Percentiles rank a stretch among this genome's conserved stretches.
Conservation (phyloP, 441 rosid species). For the Populus trichocarpa region DNA sequence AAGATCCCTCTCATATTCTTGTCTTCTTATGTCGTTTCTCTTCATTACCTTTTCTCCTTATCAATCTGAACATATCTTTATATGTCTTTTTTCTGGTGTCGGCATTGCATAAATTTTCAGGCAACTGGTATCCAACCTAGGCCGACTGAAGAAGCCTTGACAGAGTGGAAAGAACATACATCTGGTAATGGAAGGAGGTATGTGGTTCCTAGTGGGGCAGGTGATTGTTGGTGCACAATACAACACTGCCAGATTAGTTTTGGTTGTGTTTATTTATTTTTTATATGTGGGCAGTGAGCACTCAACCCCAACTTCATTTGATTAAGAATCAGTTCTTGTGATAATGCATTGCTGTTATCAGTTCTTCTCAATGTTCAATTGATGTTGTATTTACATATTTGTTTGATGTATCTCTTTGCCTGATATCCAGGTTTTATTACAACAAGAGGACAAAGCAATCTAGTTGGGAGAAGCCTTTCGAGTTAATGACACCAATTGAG, state of each 20-base stretch:
- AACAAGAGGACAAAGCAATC: constrained; percentile 88
- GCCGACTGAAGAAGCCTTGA: constrained; percentile 33
- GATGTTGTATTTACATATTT: constrained; percentile 8
- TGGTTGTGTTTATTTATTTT: constrained; percentile 1
- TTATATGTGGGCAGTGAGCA: no score
- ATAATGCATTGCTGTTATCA: not conserved
- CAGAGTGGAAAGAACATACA: constrained; percentile 80
- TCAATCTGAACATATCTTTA: constrained; percentile 11
- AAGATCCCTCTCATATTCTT: constrained; percentile 7
- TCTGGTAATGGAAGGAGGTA: constrained; percentile 83
- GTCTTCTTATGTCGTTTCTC: not conserved
- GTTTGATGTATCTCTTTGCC: constrained; percentile 9
- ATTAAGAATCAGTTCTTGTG: not conserved
- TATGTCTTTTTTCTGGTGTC: constrained; percentile 13
- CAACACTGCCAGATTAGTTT: constrained; percentile 5
- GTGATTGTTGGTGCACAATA: not conserved
- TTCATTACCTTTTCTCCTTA: constrained; percentile 7
- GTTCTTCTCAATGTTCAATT: constrained; percentile 8
- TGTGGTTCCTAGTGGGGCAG: constrained; percentile 14
- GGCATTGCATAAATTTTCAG: constrained; percentile 40
- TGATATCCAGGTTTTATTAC: constrained; percentile 70
- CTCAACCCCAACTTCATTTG: not conserved
- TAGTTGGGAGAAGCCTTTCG: constrained; percentile 94
- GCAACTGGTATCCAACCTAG: constrained; percentile 39
- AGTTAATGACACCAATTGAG: constrained; percentile 94